Conservation (phyloP, 192 early-diverging fungal genomes). For the Coemansia sp. region DNA sequence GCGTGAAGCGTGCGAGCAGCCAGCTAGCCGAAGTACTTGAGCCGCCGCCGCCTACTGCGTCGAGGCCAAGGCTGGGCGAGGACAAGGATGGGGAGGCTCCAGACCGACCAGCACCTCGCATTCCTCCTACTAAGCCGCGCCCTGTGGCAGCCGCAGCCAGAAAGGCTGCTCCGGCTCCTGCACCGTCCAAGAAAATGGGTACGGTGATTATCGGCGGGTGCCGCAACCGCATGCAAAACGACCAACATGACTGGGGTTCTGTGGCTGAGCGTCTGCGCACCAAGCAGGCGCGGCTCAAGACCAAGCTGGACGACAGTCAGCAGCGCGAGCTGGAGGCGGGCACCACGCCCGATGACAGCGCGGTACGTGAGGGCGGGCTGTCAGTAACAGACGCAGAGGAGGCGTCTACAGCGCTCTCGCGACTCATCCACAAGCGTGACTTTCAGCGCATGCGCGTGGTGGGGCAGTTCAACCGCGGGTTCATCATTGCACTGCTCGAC, state of each 20-base stretch:
- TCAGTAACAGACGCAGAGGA: conserved; percentile 4
- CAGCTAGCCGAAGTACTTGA: not conserved
- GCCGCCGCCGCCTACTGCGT: not conserved
- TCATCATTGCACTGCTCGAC: conserved; percentile 77
- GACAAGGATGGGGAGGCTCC: too few relatives aligned
- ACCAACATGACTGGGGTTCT: conserved; percentile 16
- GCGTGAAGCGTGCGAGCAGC: not conserved
- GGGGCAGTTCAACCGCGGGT: conserved; percentile 97
- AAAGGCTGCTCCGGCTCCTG: not conserved
- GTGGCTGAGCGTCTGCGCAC: conserved; percentile 10
- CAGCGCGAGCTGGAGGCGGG: not conserved
- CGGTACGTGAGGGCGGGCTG: conserved; percentile 23
- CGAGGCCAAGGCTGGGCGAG: not conserved
- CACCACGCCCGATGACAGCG: not conserved
- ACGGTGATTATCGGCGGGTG: conserved; percentile 26
- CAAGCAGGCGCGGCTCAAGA: conserved; percentile 7
- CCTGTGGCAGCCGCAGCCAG: too few relatives aligned
- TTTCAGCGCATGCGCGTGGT: conserved; percentile 82
- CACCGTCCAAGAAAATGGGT: conserved; percentile 11
- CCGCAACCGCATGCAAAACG: conserved; percentile 32
- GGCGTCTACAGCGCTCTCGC: conserved; percentile 26
- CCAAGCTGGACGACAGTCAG: conserved; percentile 14
- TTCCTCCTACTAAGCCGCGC: too few relatives aligned
- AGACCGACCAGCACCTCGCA: not conserved
- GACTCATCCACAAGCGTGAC: conserved; percentile 68